Evolutionary conservation across 345 rosid genomes (phyloP).

Genomic region (Salix dunnii): DNA sequence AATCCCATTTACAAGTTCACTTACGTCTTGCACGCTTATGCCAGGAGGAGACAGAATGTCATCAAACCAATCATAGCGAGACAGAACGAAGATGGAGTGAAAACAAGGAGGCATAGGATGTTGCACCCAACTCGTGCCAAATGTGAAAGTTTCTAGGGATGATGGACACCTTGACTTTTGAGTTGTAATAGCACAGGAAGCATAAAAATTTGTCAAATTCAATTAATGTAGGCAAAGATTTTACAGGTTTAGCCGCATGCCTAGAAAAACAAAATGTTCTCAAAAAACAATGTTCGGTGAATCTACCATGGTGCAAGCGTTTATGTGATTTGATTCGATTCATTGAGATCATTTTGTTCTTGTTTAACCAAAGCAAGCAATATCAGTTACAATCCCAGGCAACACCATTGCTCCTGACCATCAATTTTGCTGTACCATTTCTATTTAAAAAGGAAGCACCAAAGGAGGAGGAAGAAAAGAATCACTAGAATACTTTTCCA

Average conservation of each 20-base stretch:
- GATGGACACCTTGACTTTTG: not conserved
- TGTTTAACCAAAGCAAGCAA: not conserved
- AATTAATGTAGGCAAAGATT: too few relatives aligned
- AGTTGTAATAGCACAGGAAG: not conserved
- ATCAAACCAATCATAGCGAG: not conserved
- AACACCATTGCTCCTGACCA: slow-evolving; percentile 6
- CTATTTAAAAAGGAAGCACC: not conserved
- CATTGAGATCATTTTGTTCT: too few relatives aligned
- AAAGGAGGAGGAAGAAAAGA: not conserved
- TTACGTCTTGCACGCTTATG: not conserved
- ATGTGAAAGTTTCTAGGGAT: not conserved
- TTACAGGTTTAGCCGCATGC: too few relatives aligned
- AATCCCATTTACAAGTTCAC: not conserved
- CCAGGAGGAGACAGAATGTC: not conserved
- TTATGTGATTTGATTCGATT: too few relatives aligned
- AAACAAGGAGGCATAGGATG: not conserved
- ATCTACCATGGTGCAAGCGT: too few relatives aligned
- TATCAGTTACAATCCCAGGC: not conserved
- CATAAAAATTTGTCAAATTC: not conserved
- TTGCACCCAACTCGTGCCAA: not conserved
- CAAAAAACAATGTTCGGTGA: too few relatives aligned
- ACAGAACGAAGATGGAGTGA: not conserved
- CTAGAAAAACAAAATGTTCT: too few relatives aligned
- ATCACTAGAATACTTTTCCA: slow-evolving; percentile 23
- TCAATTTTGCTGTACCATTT: slow-evolving; percentile 3